Percentiles rank a stretch among this genome's conserved stretches.
These are phyloP conservation scores for Avicennia marina DNA, from an alignment of 257 asterid species.

Conservation along the genomic window DNA sequence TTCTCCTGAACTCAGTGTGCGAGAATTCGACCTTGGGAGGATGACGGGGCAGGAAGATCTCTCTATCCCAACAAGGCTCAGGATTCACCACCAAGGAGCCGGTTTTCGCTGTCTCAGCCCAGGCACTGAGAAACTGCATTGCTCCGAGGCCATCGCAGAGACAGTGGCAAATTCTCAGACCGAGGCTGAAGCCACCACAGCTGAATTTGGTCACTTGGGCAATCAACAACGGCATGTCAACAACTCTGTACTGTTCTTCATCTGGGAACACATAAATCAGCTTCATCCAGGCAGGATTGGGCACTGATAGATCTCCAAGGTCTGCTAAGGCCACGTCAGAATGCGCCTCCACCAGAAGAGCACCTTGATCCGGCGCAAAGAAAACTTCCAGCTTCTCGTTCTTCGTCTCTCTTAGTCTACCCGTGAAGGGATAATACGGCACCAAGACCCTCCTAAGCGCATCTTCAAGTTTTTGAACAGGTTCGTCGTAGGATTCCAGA, in stretches of 20 bases:
- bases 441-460: constrained; percentile 57
- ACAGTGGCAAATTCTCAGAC: constrained; percentile 78
- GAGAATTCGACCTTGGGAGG: constrained; percentile 53
- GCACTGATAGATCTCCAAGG: constrained; percentile 67
- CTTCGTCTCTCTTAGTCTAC: constrained; percentile 54
- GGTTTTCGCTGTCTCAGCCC: constrained; percentile 67
- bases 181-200: constrained; percentile 84
- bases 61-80: constrained; percentile 72
- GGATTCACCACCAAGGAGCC: constrained; percentile 47
- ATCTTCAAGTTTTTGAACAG: constrained; percentile 42
- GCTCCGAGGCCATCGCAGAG: constrained; percentile 93
- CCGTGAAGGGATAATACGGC: constrained; percentile 83
- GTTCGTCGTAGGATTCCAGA: constrained; percentile 1
- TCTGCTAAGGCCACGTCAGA: constrained; percentile 40
- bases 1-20: constrained; percentile 57
- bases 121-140: constrained; percentile 73
- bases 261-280: constrained; percentile 55
- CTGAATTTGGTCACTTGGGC: constrained; percentile 72
- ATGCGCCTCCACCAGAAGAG: constrained; percentile 65
- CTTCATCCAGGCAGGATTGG: constrained; percentile 76
- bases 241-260: constrained; percentile 69
- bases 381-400: constrained; percentile 71
- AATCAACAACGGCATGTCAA: constrained; percentile 79
- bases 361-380: constrained; percentile 70
- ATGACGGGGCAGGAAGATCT: constrained; percentile 51